Percentiles rank a stretch among this genome's conserved stretches.
phyloP scores from a whole-genome alignment of 2,329 filamentous ascomycete species.

The Tolypocladium cylindrosporum region DNA sequence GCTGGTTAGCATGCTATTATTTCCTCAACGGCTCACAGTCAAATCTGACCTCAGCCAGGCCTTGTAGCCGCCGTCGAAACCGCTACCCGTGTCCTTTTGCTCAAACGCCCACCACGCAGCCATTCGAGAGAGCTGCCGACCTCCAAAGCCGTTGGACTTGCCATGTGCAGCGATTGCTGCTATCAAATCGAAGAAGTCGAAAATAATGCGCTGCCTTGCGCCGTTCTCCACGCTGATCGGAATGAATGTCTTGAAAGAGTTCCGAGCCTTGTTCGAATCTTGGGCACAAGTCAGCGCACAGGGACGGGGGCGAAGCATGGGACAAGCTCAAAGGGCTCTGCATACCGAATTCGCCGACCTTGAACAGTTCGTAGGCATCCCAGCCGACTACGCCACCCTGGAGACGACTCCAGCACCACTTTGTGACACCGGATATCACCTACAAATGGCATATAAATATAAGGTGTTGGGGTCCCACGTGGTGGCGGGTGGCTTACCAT shows the following conservation, averaged over 20 bases:
- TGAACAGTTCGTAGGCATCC: constrained; percentile 96
- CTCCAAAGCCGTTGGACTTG: constrained; percentile 86
- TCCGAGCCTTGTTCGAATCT: constrained; percentile 87
- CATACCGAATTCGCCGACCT: constrained; percentile 82
- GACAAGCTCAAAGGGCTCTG: not conserved
- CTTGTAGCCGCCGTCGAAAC: constrained; percentile 91
- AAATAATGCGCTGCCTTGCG: constrained; percentile 78
- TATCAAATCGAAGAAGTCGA: constrained; percentile 91
- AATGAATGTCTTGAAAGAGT: constrained; percentile 94
- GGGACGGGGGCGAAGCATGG: not conserved
- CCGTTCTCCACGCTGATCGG: constrained; percentile 86
- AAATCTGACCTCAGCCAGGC: constrained; percentile 66
- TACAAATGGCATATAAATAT: constrained; percentile 22
- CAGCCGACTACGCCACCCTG: constrained; percentile 87
- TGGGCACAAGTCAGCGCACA: constrained; percentile 3
- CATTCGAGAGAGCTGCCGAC: constrained; percentile 86
- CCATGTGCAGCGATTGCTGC: constrained; percentile 86
- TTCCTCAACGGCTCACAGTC: not conserved
- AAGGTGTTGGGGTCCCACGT: not conserved
- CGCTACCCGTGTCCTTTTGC: constrained; percentile 73
- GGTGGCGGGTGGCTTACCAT: constrained; percentile 52
- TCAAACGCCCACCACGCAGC: constrained; percentile 99
- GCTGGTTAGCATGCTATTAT: constrained; percentile 2
- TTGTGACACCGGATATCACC: constrained; percentile 88
- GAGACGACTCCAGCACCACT: constrained; percentile 97